Evolutionary conservation across 768 basidiomycete species (phyloP), one percentile per base, ranked within the genome.

Genomic region (Chlorophyllum brunneum): DNA sequence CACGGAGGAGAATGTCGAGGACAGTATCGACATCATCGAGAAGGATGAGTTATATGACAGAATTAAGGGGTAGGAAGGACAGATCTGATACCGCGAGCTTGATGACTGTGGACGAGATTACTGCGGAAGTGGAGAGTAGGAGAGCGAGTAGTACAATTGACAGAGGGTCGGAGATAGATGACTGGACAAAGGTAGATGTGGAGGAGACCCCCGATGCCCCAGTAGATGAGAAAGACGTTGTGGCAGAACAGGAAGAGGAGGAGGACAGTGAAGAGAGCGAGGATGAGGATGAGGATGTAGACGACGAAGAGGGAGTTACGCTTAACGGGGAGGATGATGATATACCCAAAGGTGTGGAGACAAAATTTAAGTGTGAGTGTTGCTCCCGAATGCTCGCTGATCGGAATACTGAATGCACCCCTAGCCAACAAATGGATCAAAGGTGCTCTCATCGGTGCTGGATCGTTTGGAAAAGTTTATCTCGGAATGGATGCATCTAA

Each of bases 31-130:
- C 71, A 43, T 75, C 77, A 36, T 85, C 79, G 31, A 81, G 79
- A 58, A 82, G 91, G 4, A 78, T 85, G 73, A 92, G 90, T 63
- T 86, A 82, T 64, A 86, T 89, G 72, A 87, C 85, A 1, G 90
- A 92, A 62, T 65, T 92, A 51, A 76, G 89, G 54, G 88, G 82
- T 65, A 89, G 84, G 65, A 83, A 88, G 18, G 92, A 97, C 61
- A 76, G 80, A 33, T 89, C 88, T 0, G 93, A 95, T 62, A 92
- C 92, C 6, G 92, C 91, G 3, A 93, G 90, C 59, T 70, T 98
- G 61, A 78, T 98, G 68, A 99, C 95, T 0, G 91, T 99, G 20
- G 95, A 99, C 62, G 93, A 99, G 69, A 97, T 99, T 61, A 98
- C 97, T 0, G 94, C 92, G 8, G 89, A 95, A 62, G 89, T 99